phyloP scores from a whole-genome alignment of 2,329 filamentous ascomycete genomes.

The Apiospora kogelbergensis region DNA sequence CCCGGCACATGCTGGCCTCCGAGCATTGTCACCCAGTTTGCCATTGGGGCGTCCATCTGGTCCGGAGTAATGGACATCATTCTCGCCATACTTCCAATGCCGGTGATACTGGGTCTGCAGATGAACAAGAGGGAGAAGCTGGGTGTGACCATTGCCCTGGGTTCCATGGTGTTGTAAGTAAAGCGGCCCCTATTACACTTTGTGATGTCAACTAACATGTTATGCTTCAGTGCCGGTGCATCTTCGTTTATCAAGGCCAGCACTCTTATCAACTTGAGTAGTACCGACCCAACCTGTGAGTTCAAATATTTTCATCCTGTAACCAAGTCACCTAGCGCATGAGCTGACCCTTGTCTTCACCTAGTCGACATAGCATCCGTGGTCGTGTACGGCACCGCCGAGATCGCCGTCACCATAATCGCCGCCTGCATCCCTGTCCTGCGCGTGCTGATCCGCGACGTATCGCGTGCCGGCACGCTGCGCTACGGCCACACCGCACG shows the following conservation, averaged over 20 bases:
- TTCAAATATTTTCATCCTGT: neutral
- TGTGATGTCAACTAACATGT: neutral
- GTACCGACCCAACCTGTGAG: constrained; percentile 19
- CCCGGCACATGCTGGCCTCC: constrained; percentile 17
- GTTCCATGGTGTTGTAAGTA: constrained; percentile 28
- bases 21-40: constrained; percentile 12
- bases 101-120: constrained; percentile 28
- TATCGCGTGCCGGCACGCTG: neutral
- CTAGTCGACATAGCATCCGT: constrained; percentile 22
- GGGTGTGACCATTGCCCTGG: constrained; percentile 31
- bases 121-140: constrained; percentile 30
- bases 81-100: constrained; percentile 30
- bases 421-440: constrained; percentile 33
- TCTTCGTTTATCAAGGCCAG: constrained; percentile 24
- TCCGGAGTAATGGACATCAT: constrained; percentile 28
- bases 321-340: neutral
- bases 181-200: neutral
- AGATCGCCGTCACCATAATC: constrained; percentile 27
- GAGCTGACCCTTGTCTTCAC: neutral
- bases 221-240: constrained; percentile 20
- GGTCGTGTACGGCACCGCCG: constrained; percentile 29
- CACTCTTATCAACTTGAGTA: constrained; percentile 19
- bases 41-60: constrained; percentile 19
- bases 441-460: constrained; percentile 29
- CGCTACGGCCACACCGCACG: neutral